Conservation (phyloP, 1,284 basidiomycete genomes). For the Sanghuangporus baumii region DNA sequence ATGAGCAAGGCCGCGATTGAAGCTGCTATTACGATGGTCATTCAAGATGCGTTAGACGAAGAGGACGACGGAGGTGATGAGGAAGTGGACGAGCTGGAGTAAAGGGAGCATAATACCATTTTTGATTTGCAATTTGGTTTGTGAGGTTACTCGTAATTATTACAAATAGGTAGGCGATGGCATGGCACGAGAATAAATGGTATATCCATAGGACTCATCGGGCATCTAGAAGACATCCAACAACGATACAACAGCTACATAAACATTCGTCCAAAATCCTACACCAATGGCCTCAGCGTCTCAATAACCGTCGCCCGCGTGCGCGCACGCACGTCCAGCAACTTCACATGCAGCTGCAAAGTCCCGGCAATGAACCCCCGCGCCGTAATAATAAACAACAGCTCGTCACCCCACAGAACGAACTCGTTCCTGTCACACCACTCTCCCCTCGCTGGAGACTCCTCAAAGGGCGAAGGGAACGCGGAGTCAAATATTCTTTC, state of each 20-base stretch:
- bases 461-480: slow-evolving; percentile 14
- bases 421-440: slow-evolving; percentile 17
- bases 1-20: slow-evolving; percentile 64
- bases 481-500: slow-evolving; percentile 13
- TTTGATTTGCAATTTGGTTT: too few relatives aligned
- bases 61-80: slow-evolving; percentile 36
- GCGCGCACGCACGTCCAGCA: slow-evolving; percentile 17
- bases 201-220: not conserved
- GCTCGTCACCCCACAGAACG: slow-evolving; percentile 19
- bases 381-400: slow-evolving; percentile 18
- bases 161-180: not conserved
- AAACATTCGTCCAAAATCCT: not conserved
- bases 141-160: not conserved
- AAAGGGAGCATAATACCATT: not conserved
- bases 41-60: slow-evolving; percentile 41
- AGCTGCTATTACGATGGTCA: slow-evolving; percentile 56
- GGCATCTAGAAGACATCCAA: not conserved
- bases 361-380: slow-evolving; percentile 19
- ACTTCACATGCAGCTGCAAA: slow-evolving; percentile 18
- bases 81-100: slow-evolving; percentile 17
- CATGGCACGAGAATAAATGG: not conserved
- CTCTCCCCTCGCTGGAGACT: slow-evolving; percentile 1
- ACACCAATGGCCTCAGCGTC: slow-evolving; percentile 10
- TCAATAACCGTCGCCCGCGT: slow-evolving; percentile 17
- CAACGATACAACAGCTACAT: not conserved